Evolutionary conservation across 495 filamentous ascomycete genomes (phyloP), one percentile per base, ranked within the genome.

Genomic region (Penicillium psychrofluorescens): DNA sequence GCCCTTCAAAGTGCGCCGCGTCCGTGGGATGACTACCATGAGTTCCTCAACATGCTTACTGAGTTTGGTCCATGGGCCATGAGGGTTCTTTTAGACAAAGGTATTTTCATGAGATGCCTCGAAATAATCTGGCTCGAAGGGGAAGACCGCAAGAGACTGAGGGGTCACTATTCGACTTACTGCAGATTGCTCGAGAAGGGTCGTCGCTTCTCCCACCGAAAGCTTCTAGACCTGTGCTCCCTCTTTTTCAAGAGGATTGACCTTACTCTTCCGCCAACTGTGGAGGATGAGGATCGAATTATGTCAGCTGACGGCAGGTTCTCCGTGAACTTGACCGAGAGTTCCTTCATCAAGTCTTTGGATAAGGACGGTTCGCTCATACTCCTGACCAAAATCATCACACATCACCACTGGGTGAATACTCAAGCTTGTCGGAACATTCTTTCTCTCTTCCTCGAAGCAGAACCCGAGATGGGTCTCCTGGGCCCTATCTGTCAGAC

Each of bases 1-100:
- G 56, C 56, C 8, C 55, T 85, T 28, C 79, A 86, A 44, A 58
- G 63, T 2, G 66, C 72, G 16, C 57, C 76, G 14, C 79, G 84
- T 29, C 74, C 80, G 8, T 95, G 88, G 88, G 77, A 80, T 34
- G 88, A 95, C 54, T 90, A 85, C 36, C 92, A 92, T 51, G 79
- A 78, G 22, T 72, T 86, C 29, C 66, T 90, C 47, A 52, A 72
- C 27, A 63, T 70, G 11, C 78, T 90, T 48, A 77, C 77, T 15
- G 69, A 62, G 28, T 56, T 83, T 38, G 82, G 83, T 1, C 54
- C 61, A 6, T 50, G 67, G 10, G 78, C 87, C 56, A 62, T 72
- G 8, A 61, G 64, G 6, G 49, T 71, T 6, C 62, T 88, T 28
- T 68, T 89, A 15, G 67, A 74, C 28, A 66, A 61, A 35, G 72